A percentile compares a stretch with the other conserved stretches of the same genome.
These are phyloP conservation scores for Pterocarpus macrocarpus DNA, from an alignment of 306 rosid species.

Conservation along the genomic window DNA sequence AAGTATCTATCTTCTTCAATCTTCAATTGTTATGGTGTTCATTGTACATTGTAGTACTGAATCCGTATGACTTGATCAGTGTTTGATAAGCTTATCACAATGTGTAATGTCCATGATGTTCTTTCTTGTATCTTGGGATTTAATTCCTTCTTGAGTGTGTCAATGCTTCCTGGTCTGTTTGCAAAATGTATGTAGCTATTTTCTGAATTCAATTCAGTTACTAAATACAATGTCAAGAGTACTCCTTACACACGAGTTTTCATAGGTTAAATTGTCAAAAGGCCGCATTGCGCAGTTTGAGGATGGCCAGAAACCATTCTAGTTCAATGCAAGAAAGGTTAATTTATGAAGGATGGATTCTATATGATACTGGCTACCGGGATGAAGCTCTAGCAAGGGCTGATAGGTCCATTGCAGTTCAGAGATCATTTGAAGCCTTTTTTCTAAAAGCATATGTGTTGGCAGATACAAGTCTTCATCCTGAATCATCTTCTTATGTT, in stretches of 20 bases:
- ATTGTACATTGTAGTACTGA: slow-evolving; percentile 14
- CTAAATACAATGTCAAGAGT: slow-evolving; percentile 1
- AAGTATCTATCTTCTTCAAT: slow-evolving; percentile 26
- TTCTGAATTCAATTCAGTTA: slow-evolving; percentile 13
- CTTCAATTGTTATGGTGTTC: slow-evolving; percentile 26
- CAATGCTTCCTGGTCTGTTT: background rate
- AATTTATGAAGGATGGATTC: slow-evolving; percentile 89
- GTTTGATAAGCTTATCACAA: background rate
- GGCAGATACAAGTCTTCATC: slow-evolving; percentile 68
- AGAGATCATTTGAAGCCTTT: slow-evolving; percentile 78
- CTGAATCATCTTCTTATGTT: slow-evolving; percentile 60
- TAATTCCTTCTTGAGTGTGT: background rate
- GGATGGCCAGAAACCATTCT: slow-evolving; percentile 79
- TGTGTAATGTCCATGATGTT: background rate
- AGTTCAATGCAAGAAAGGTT: slow-evolving; percentile 70
- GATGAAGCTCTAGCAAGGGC: slow-evolving; percentile 72
- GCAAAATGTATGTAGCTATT: slow-evolving; percentile 28
- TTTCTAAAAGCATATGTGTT: slow-evolving; percentile 74
- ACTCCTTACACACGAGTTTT: slow-evolving; percentile 28
- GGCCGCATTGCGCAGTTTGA: slow-evolving; percentile 76
- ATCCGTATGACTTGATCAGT: background rate
- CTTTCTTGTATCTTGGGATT: slow-evolving; percentile 5
- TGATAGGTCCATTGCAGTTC: slow-evolving; percentile 69
- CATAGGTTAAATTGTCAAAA: slow-evolving; percentile 80
- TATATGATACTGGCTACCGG: slow-evolving; percentile 74